These are phyloP conservation scores for Populus hybrid DNA, from an alignment of 441 rosid genomes.

Conservation along the genomic window DNA sequence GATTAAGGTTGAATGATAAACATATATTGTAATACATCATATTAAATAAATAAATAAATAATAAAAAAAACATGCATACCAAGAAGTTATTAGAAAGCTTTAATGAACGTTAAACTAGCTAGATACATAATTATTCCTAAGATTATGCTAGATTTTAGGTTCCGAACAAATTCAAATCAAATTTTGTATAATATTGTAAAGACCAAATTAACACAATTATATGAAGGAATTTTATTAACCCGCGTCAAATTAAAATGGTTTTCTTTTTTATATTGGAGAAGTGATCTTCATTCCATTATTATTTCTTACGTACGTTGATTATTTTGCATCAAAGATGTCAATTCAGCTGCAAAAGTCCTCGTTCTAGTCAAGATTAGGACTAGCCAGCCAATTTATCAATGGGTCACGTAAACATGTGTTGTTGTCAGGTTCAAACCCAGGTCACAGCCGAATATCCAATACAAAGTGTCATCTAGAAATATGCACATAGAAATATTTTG, in stretches of 20 bases:
- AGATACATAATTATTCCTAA: not conserved
- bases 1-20: not conserved
- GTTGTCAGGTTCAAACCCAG: too few relatives aligned
- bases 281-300: not conserved
- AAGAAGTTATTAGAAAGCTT: not conserved
- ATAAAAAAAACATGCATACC: not conserved
- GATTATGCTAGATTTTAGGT: not conserved
- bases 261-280: too few relatives aligned
- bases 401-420: too few relatives aligned
- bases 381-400: too few relatives aligned
- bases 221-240: not conserved
- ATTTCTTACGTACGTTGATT: too few relatives aligned
- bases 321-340: not conserved
- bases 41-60: too few relatives aligned
- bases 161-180: not conserved
- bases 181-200: too few relatives aligned
- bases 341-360: not conserved
- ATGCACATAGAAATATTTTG: not conserved
- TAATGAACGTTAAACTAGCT: not conserved
- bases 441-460: too few relatives aligned
- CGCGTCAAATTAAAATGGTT: not conserved
- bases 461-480: not conserved
- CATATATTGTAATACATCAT: not conserved
- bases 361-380: not conserved
- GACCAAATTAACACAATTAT: too few relatives aligned